These are phyloP conservation scores for Sinapis alba DNA, from an alignment of 441 rosid genomes.

Conservation along the genomic window DNA sequence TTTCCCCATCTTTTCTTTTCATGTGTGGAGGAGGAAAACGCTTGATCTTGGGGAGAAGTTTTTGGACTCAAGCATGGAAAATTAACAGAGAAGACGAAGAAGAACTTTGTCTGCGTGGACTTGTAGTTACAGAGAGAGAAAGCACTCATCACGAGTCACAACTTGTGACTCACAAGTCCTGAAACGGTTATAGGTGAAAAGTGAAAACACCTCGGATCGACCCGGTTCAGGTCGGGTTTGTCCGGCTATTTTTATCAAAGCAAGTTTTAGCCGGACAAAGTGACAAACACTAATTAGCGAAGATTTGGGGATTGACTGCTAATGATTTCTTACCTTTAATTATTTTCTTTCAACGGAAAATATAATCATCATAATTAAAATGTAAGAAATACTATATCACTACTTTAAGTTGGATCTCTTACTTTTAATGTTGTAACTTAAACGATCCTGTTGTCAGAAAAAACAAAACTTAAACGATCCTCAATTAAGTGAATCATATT, in stretches of 20 bases:
- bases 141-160: background rate
- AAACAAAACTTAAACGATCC: too few species aligned
- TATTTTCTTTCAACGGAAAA: background rate
- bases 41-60: background rate
- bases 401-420: too few species aligned
- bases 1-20: constrained; percentile 38
- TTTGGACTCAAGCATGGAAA: constrained; percentile 6
- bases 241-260: background rate
- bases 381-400: too few species aligned
- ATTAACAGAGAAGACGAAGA: background rate
- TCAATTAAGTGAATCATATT: too few species aligned
- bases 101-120: constrained; percentile 23
- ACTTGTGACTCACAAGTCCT: too few species aligned
- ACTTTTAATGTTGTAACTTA: too few species aligned
- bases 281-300: too few species aligned
- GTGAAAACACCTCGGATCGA: background rate
- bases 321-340: background rate
- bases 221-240: background rate
- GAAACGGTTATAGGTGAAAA: constrained; percentile 6
- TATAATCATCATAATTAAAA: too few species aligned
- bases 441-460: too few species aligned
- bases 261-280: too few species aligned
- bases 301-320: background rate
- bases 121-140: constrained; percentile 6
- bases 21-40: background rate